A percentile compares a stretch with the other conserved stretches of the same genome.
Conservation (phyloP, 768 basidiomycete species). For the Kondoa subrosea region DNA sequence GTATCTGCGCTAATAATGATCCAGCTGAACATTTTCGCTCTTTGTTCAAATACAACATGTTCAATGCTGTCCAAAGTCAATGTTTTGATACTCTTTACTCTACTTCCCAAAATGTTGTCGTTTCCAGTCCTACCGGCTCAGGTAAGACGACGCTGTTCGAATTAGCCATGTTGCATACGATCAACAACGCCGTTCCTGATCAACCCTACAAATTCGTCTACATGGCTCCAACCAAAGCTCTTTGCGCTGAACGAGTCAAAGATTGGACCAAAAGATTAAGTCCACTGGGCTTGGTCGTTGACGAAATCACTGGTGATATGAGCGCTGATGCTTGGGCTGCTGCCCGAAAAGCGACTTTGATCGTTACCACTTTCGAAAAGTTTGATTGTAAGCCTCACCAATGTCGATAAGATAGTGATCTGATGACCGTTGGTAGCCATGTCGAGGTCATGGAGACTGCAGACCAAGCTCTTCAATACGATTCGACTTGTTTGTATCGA, state of each 20-base stretch:
- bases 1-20: not conserved
- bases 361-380: conserved; percentile 66
- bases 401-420: not conserved
- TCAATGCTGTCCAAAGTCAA: conserved; percentile 77
- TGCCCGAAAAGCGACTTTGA: conserved; percentile 57
- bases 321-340: conserved; percentile 55
- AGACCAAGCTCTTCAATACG: conserved; percentile 50
- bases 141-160: conserved; percentile 96
- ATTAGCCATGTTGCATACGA: conserved; percentile 62
- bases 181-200: conserved; percentile 33
- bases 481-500: conserved; percentile 47
- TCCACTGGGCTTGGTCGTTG: conserved; percentile 51
- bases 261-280: conserved; percentile 77
- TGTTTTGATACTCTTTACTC: conserved; percentile 56
- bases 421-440: conserved; percentile 26
- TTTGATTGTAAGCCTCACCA: conserved; percentile 48
- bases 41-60: conserved; percentile 72
- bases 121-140: conserved; percentile 71
- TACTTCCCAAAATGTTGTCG: conserved; percentile 32
- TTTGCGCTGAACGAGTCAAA: conserved; percentile 64
- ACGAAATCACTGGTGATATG: conserved; percentile 78
- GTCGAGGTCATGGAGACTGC: conserved; percentile 38
- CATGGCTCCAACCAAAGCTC: conserved; percentile 48
- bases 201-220: conserved; percentile 56
- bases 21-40: conserved; percentile 63